Percentiles rank a stretch among this genome's conserved stretches.
phyloP scores from a whole-genome alignment of 2,329 filamentous ascomycete species.

The Daldinia eschscholtzii region DNA sequence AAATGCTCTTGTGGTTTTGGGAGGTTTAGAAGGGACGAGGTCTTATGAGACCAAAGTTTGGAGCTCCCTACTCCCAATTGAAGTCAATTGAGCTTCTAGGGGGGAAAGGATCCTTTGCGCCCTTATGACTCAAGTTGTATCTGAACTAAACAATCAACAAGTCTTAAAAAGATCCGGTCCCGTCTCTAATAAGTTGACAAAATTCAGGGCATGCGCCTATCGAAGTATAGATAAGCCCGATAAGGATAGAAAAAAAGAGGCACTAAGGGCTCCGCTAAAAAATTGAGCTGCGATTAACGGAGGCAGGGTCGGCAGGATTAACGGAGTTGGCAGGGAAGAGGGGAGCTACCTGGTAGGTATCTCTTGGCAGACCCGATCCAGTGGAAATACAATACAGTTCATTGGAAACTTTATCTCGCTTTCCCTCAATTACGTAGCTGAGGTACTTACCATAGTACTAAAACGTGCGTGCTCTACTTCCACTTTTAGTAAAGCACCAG shows the following conservation, averaged over 20 bases:
- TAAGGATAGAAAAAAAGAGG: slow-evolving; percentile 40
- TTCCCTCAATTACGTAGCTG: slow-evolving; percentile 13
- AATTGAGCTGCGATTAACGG: slow-evolving; percentile 41
- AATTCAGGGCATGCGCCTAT: slow-evolving; percentile 40
- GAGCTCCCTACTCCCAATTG: slow-evolving; percentile 50
- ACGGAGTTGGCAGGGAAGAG: neutral
- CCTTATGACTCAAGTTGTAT: slow-evolving; percentile 29
- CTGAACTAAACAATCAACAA: slow-evolving; percentile 25
- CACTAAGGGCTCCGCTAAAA: slow-evolving; percentile 38
- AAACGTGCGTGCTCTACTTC: slow-evolving; percentile 26
- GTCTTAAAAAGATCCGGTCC: slow-evolving; percentile 27
- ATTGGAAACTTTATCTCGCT: slow-evolving; percentile 23
- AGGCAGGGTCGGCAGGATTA: slow-evolving; percentile 26
- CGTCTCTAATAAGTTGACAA: slow-evolving; percentile 36
- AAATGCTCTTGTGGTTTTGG: slow-evolving; percentile 5
- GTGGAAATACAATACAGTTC: neutral
- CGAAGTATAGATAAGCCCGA: slow-evolving; percentile 40
- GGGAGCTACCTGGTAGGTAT: slow-evolving; percentile 12
- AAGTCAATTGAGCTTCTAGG: slow-evolving; percentile 50
- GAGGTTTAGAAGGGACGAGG: slow-evolving; percentile 41
- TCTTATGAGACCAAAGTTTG: slow-evolving; percentile 47
- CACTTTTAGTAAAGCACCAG: slow-evolving; percentile 32
- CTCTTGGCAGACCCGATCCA: slow-evolving; percentile 39
- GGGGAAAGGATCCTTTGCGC: slow-evolving; percentile 28
- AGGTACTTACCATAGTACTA: slow-evolving; percentile 7